phyloP scores from a whole-genome alignment of 306 rosid species.

The Cicer judaicum region DNA sequence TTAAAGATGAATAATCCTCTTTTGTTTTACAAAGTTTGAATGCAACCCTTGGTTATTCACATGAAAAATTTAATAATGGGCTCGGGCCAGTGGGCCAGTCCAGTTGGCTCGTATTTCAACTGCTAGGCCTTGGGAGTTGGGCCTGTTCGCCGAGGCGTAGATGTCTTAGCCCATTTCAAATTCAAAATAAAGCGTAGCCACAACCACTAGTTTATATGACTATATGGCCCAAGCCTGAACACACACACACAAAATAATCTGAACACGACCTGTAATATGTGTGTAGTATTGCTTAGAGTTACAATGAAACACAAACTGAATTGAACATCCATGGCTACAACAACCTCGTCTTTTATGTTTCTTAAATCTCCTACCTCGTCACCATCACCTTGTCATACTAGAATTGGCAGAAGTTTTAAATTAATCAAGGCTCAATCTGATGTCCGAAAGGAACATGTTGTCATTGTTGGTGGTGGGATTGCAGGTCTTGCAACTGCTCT shows the following conservation, averaged over 20 bases:
- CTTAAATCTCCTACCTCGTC: constrained; percentile 41
- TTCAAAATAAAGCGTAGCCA: background rate
- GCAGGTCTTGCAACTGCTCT: constrained; percentile 83
- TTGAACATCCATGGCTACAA: constrained; percentile 52
- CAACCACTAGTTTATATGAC: constrained; percentile 41
- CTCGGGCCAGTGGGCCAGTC: no score
- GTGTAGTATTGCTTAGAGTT: background rate
- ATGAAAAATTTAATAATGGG: no score
- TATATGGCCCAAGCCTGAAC: constrained; percentile 36
- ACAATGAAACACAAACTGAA: background rate
- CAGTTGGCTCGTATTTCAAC: no score
- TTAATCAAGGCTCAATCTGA: constrained; percentile 53
- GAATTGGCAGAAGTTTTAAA: constrained; percentile 40
- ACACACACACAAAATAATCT: background rate
- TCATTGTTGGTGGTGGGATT: constrained; percentile 74
- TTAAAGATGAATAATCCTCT: no score
- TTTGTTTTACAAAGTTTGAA: no score
- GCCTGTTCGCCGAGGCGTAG: no score
- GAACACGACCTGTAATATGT: background rate
- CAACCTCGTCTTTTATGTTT: constrained; percentile 45
- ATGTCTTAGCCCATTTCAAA: no score
- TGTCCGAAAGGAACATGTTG: constrained; percentile 58
- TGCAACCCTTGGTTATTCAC: no score
- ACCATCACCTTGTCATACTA: constrained; percentile 13
- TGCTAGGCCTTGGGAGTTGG: no score